Evolutionary conservation across 768 basidiomycete species (phyloP).

Genomic region (Pleurotus citrinopileatus): DNA sequence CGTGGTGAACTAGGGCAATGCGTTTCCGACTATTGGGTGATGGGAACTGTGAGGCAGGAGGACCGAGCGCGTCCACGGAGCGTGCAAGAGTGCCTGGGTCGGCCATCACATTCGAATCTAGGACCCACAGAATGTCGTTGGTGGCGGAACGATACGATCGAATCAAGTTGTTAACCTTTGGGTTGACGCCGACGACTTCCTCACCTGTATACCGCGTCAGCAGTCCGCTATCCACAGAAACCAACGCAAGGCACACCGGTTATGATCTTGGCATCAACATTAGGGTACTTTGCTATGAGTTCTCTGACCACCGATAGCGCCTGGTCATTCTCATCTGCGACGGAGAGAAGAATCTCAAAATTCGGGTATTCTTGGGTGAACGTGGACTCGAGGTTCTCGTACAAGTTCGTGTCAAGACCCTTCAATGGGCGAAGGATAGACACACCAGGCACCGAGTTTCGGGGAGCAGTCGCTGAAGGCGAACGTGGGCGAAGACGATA

Average conservation of each 20-base stretch:
- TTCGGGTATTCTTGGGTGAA: constrained; percentile 91
- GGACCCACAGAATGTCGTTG: constrained; percentile 92
- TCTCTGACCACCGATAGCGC: constrained; percentile 81
- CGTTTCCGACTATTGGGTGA: constrained; percentile 36
- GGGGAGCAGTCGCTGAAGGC: constrained; percentile 48
- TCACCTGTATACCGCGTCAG: constrained; percentile 50
- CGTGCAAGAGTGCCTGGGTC: constrained; percentile 78
- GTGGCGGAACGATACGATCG: constrained; percentile 77
- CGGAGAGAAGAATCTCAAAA: constrained; percentile 88
- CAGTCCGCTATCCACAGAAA: not conserved
- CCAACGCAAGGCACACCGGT: constrained; percentile 52
- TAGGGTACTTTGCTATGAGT: constrained; percentile 75
- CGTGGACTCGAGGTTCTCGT: constrained; percentile 92
- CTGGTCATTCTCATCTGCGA: constrained; percentile 87
- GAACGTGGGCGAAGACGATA: constrained; percentile 70
- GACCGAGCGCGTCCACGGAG: constrained; percentile 73
- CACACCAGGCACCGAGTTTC: constrained; percentile 70
- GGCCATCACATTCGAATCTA: constrained; percentile 92
- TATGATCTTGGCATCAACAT: constrained; percentile 68
- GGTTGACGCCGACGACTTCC: constrained; percentile 86
- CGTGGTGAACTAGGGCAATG: constrained; percentile 91
- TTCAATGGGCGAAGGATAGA: constrained; percentile 93
- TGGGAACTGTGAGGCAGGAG: constrained; percentile 22
- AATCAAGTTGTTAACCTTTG: constrained; percentile 96
- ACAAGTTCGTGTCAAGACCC: constrained; percentile 93